Evolutionary conservation across 345 rosid genomes (phyloP).

Genomic region (Salix exigua): DNA sequence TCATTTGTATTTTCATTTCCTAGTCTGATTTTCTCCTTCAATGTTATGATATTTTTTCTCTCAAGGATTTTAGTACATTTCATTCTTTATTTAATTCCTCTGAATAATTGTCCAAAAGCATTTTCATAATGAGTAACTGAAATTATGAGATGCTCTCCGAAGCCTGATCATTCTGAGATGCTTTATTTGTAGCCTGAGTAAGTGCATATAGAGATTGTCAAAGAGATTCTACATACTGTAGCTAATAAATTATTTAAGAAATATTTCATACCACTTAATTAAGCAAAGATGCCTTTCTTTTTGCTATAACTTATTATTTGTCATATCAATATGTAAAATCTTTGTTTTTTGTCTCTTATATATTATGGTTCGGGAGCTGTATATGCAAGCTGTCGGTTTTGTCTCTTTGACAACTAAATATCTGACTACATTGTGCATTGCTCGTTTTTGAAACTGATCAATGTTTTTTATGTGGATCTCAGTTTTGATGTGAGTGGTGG

Average conservation of each 20-base stretch:
- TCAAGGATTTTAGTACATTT: not conserved
- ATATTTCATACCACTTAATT: not conserved
- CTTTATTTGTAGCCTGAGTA: not conserved
- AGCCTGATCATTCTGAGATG: no score
- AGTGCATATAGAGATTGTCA: not conserved
- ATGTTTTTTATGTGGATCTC: conserved; percentile 18
- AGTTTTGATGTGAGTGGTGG: conserved; percentile 91
- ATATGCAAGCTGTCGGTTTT: not conserved
- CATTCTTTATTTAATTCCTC: not conserved
- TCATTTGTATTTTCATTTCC: not conserved
- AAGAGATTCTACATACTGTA: not conserved
- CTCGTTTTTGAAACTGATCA: not conserved
- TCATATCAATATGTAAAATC: no score
- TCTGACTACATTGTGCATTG: not conserved
- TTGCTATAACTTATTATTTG: no score
- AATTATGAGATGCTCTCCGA: not conserved
- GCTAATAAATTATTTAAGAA: no score
- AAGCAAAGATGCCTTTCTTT: not conserved
- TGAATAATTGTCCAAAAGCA: not conserved
- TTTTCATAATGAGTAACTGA: not conserved
- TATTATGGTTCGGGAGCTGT: not conserved
- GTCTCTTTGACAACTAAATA: not conserved
- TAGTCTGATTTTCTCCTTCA: not conserved
- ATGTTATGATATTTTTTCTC: not conserved
- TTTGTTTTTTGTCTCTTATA: not conserved